Evolutionary conservation across 2,329 filamentous ascomycete genomes (phyloP), one percentile per base, ranked within the genome.

Genomic region (Juglanconis sp.): DNA sequence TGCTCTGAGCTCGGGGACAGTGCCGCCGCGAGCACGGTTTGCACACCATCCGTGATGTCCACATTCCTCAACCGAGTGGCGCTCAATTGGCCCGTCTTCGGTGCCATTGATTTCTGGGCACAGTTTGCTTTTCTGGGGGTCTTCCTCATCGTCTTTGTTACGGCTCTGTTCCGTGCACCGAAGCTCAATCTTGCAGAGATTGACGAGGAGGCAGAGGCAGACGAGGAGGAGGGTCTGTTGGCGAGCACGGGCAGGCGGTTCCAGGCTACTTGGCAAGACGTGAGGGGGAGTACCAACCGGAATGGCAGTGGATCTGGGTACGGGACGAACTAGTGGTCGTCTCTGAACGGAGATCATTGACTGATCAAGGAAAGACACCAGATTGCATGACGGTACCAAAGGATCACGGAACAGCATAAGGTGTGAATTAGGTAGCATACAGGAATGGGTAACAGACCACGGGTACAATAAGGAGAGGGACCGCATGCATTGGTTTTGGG

Each of bases 51-150:
- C 30, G 87, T 97, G 42, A 90, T 93, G 72, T 95, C 91, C 62
- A 96, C 91, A 0, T 96, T 99, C 75, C 81, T 99, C 65, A 97
- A 98, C 74, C 87, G 93, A 49, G 86, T 97, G 63, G 93, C 91
- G 30, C 84, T 96, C 70, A 96, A 96, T 71, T 99, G 95, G 82
- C 93, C 95, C 5, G 92, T 97, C 71, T 96, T 99, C 70, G 95
- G 95, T 10, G 87, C 89, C 10, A 78, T 98, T n/a, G 85, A 91
- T 66, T 99, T 98, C 74, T 99, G 93, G 92, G 91, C 92, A 0
- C 95, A 99, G 69, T 98, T 97, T 71, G 90, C 84, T 11, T 98
- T 99, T 77, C 76, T 99, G 48, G 89, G 76, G 38, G 81, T 97
- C 24, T 97, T 96, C 74, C 73, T 96, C 9, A 76, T 96, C 57